phyloP scores from a whole-genome alignment of 768 basidiomycete species.

The Neoboletus magnificus region DNA sequence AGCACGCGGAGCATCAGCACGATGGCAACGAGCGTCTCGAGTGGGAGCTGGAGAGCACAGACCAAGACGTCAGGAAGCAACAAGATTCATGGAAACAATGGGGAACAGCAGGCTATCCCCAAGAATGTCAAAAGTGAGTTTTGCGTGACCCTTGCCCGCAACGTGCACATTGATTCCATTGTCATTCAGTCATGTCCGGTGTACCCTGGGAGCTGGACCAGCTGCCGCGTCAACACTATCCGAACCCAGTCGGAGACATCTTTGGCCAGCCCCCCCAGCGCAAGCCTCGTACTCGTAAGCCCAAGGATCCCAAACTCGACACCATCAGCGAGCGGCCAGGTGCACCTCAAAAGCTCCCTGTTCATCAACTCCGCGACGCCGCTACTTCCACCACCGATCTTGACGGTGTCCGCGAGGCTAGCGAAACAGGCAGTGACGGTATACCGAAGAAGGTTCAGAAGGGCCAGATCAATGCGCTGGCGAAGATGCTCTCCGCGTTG shows the following conservation, averaged over 20 bases:
- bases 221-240: slow-evolving; percentile 62
- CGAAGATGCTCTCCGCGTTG: slow-evolving; percentile 87
- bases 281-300: slow-evolving; percentile 65
- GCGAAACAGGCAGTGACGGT: slow-evolving; percentile 33
- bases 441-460: slow-evolving; percentile 78
- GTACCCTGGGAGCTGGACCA: slow-evolving; percentile 73
- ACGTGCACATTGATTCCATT: background rate
- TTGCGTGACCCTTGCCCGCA: background rate
- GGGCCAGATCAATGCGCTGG: slow-evolving; percentile 84
- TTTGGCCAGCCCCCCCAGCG: slow-evolving; percentile 55
- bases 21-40: slow-evolving; percentile 75
- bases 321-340: slow-evolving; percentile 72
- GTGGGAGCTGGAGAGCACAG: slow-evolving; percentile 67
- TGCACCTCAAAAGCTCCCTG: slow-evolving; percentile 41
- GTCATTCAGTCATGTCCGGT: slow-evolving; percentile 61
- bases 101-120: slow-evolving; percentile 38
- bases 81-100: slow-evolving; percentile 11
- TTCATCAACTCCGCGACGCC: slow-evolving; percentile 55
- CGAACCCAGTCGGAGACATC: slow-evolving; percentile 59
- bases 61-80: slow-evolving; percentile 13
- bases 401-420: slow-evolving; percentile 30
- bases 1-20: slow-evolving; percentile 74
- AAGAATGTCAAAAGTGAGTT: slow-evolving; percentile 82
- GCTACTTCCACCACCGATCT: slow-evolving; percentile 77
- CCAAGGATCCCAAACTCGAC: slow-evolving; percentile 63